phyloP scores from a whole-genome alignment of 495 filamentous ascomycete species.

The Glutinoglossum americanum region DNA sequence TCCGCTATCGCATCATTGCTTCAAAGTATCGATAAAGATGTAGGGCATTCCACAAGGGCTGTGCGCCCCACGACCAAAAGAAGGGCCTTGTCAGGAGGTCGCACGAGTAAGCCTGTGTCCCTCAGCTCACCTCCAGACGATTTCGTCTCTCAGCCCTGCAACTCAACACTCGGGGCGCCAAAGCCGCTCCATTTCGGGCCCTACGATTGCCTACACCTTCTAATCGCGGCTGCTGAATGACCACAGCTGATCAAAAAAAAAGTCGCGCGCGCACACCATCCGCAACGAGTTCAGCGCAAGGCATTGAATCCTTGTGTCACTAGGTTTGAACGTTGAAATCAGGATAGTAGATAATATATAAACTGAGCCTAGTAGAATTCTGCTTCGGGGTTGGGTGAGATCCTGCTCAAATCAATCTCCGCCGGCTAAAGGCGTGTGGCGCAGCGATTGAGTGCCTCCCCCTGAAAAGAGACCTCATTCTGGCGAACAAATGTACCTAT shows the following conservation, averaged over 20 bases:
- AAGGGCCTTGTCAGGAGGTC: neutral
- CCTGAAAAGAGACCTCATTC: neutral
- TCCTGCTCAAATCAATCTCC: neutral
- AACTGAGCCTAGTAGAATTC: neutral
- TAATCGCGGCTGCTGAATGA: neutral
- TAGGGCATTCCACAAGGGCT: neutral
- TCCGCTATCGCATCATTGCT: neutral
- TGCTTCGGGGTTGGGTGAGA: neutral
- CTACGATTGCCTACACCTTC: neutral
- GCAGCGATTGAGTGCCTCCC: neutral
- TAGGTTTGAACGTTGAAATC: no score
- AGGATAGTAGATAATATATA: no score
- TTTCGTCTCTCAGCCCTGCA: neutral
- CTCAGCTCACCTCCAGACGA: neutral
- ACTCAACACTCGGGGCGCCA: neutral
- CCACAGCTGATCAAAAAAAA: neutral
- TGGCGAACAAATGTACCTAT: neutral
- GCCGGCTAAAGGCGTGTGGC: neutral
- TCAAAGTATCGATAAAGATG: neutral
- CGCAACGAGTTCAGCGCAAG: no score
- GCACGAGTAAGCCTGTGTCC: neutral
- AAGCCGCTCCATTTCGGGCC: neutral
- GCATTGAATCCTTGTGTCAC: no score
- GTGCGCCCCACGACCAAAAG: neutral
- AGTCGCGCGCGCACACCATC: no score